These are phyloP conservation scores for Globisporangium iwayamae DNA, from an alignment of 352 stramenopile genomes.

Conservation along the genomic window DNA sequence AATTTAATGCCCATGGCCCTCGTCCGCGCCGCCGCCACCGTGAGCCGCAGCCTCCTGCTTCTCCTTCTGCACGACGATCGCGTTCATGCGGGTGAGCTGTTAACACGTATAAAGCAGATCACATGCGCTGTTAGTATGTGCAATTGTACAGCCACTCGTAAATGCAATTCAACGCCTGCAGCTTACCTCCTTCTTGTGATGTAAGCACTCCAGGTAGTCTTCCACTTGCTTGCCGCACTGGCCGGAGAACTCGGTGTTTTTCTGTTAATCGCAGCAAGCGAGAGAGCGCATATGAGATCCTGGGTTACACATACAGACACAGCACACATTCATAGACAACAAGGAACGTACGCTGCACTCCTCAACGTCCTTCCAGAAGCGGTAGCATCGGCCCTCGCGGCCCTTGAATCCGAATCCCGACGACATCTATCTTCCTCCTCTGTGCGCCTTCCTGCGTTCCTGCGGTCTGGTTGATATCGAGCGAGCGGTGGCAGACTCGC, in stretches of 20 bases:
- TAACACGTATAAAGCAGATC: background rate
- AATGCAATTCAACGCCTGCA: background rate
- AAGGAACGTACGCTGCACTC: constrained; percentile 90
- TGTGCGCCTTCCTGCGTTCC: constrained; percentile 5
- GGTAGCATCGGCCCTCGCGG: constrained; percentile 90
- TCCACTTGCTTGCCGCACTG: constrained; percentile 86
- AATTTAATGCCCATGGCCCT: constrained; percentile 53
- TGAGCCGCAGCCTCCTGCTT: constrained; percentile 58
- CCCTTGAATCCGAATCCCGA: constrained; percentile 94
- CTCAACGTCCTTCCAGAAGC: constrained; percentile 93
- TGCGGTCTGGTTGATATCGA: constrained; percentile 5
- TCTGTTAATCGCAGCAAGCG: constrained; percentile 32
- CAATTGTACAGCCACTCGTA: background rate
- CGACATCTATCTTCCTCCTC: constrained; percentile 85
- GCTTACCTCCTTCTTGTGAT: constrained; percentile 92
- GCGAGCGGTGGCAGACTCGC: constrained; percentile 1
- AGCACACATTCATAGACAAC: constrained; percentile 25
- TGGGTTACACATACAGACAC: too few relatives aligned
- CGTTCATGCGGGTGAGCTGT: constrained; percentile 83
- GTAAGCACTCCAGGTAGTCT: constrained; percentile 95
- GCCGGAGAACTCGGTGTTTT: constrained; percentile 75
- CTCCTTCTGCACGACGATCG: constrained; percentile 75
- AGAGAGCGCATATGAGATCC: background rate
- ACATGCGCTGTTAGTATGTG: background rate
- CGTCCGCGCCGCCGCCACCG: constrained; percentile 25